Percentiles rank a stretch among this genome's conserved stretches.
These are phyloP conservation scores for Leccinum boreale DNA, from an alignment of 768 basidiomycete species.

Conservation along the genomic window DNA sequence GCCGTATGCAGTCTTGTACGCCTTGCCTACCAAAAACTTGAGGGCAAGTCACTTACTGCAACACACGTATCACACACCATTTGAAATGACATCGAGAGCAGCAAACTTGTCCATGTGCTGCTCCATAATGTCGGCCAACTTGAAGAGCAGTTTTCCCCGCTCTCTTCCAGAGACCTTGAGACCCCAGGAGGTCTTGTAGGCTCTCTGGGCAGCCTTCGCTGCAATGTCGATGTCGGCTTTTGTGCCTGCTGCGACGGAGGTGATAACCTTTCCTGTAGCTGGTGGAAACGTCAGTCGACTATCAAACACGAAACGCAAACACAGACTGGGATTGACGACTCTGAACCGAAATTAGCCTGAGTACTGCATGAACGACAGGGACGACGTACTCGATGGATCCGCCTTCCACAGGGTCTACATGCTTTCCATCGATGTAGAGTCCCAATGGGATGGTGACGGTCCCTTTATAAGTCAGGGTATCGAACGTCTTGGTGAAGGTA, in stretches of 20 bases:
- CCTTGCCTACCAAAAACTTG: neutral
- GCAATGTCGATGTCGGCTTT: constrained; percentile 8
- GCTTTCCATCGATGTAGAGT: constrained; percentile 60
- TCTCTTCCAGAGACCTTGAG: constrained; percentile 4
- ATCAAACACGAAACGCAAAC: neutral
- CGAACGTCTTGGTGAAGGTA: constrained; percentile 46
- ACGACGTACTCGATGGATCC: constrained; percentile 59
- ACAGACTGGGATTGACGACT: constrained; percentile 51
- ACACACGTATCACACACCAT: neutral
- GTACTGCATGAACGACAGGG: neutral
- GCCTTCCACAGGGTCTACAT: constrained; percentile 48
- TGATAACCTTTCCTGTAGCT: constrained; percentile 10
- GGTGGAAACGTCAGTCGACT: constrained; percentile 19
- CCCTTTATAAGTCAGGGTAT: constrained; percentile 56
- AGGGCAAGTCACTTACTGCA: neutral
- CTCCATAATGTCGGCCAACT: constrained; percentile 9
- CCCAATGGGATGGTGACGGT: constrained; percentile 55
- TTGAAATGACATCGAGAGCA: constrained; percentile 5
- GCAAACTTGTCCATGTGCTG: constrained; percentile 6
- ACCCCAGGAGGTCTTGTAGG: constrained; percentile 8
- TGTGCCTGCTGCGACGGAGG: constrained; percentile 7
- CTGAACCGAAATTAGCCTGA: constrained; percentile 29
- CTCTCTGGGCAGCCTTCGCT: constrained; percentile 1
- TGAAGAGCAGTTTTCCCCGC: constrained; percentile 5
- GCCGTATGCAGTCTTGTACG: constrained; percentile 1